Percentiles rank a stretch among this genome's conserved stretches.
Evolutionary conservation across 2,329 filamentous ascomycete species (phyloP).

Genomic region (Cladosporium phlei): DNA sequence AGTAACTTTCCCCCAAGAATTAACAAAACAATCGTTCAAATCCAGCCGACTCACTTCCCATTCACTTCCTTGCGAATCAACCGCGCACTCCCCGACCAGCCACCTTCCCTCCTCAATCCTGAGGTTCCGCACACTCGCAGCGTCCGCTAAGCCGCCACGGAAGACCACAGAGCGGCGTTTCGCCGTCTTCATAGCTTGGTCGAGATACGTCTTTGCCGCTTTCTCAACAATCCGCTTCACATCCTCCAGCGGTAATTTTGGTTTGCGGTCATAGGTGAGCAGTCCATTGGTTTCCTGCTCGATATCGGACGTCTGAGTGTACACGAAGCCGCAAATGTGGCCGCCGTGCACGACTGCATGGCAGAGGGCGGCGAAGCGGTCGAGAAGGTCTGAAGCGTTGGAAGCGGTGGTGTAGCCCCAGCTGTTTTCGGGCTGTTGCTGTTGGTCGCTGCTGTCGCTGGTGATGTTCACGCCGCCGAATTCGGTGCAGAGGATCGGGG

Average conservation of each 20-base stretch:
- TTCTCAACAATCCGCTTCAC: conserved; percentile 57
- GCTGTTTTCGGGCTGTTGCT: conserved; percentile 38
- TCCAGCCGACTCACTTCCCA: conserved; percentile 1
- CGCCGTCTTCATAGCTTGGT: background rate
- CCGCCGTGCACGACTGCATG: conserved; percentile 55
- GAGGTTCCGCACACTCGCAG: background rate
- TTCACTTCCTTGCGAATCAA: conserved; percentile 3
- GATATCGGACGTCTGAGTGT: conserved; percentile 59
- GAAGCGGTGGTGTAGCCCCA: conserved; percentile 67
- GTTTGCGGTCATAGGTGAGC: conserved; percentile 58
- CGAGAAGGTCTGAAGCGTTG: conserved; percentile 56
- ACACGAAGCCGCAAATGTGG: conserved; percentile 59
- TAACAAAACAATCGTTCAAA: conserved; percentile 10
- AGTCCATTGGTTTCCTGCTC: conserved; percentile 66
- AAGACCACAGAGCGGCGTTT: background rate
- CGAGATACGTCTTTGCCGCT: conserved; percentile 43
- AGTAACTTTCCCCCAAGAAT: conserved; percentile 10
- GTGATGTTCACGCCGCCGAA: conserved; percentile 65
- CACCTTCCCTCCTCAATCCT: conserved; percentile 3
- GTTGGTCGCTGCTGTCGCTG: conserved; percentile 30
- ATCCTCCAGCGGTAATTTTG: conserved; percentile 55
- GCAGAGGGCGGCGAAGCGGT: conserved; percentile 55
- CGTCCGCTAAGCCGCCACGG: conserved; percentile 3
- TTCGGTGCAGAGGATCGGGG: conserved; percentile 62
- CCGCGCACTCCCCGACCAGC: conserved; percentile 6